Base-by-base conservation (phyloP, 805 yeast genomes). In the Zygosaccharomyces bailii region DNA sequence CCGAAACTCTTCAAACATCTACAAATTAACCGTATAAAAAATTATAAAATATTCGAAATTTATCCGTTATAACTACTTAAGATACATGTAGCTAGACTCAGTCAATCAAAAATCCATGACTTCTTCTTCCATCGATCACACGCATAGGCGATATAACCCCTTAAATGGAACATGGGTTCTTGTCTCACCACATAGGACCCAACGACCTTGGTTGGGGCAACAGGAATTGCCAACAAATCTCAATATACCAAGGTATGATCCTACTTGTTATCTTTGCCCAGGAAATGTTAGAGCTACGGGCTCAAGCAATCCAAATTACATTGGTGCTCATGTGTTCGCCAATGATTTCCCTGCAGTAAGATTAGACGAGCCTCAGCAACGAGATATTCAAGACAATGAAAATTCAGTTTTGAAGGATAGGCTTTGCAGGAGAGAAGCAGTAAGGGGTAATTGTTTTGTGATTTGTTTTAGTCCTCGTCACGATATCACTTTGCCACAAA, bases 161-260 rank as follows among this genome's bases (percentile, higher is more conserved):
- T 71, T 84, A 50, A 73, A 83, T n/a, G 76, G 77, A 42, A 63
- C 74, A n/a, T 81, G 82, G 78, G 79, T 84, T 19, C 69, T 84
- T 40, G 83, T 84, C 40, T 82, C 88, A 11, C 90, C 91, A 4
- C 91, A 84, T 57, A 69, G 90, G 45, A 78, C 88, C 23, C 80
- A 82, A 61, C 71, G 91, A 52, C 90, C 91, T 16, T 84, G 90
- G 90, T 84, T 79, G 60, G 90, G 90, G 29, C 86, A 80, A 49
- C 72, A 79, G 51, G 90, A 84, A 59, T 69, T 68, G 27, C 61
- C 71, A 11, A 55, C 60, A 42, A 68, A 61, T 35, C 69, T 66
- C 11, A 54, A 60, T 21, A 67, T 73, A 49, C 84, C 86, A 4
- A 66, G 53, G 25, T 82, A 76, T 57, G 90, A 84, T 54, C 75